Evolutionary conservation across 257 asterid species (phyloP).

Genomic region (Forsythia suspensa): DNA sequence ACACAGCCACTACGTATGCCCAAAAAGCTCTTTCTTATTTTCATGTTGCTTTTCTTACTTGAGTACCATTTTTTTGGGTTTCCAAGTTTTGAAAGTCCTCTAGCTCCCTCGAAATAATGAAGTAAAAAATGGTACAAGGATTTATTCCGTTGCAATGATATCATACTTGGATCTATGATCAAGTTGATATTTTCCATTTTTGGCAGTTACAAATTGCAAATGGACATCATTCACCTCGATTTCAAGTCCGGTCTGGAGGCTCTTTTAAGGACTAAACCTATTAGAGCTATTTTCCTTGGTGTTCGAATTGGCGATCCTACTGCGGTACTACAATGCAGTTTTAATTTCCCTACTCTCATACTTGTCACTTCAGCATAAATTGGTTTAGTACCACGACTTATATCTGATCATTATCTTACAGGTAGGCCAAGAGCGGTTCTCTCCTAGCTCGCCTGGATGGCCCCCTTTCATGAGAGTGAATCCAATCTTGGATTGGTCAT

Average conservation of each 20-base stretch:
- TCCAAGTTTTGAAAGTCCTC: constrained; percentile 2
- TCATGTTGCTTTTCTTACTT: neutral
- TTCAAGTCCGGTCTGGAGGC: constrained; percentile 85
- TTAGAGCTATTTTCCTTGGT: constrained; percentile 87
- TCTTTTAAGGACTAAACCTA: constrained; percentile 66
- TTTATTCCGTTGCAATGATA: neutral
- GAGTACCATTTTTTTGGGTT: neutral
- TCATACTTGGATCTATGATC: constrained; percentile 3
- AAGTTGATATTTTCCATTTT: constrained; percentile 17
- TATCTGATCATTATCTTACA: constrained; percentile 28
- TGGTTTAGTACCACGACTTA: neutral
- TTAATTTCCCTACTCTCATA: neutral
- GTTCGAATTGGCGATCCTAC: constrained; percentile 94
- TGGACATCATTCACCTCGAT: constrained; percentile 82
- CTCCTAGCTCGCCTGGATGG: constrained; percentile 96
- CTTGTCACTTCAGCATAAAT: constrained; percentile 4
- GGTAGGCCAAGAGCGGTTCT: constrained; percentile 92
- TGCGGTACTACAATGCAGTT: constrained; percentile 47
- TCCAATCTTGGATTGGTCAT: constrained; percentile 95
- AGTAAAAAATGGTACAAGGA: too few species aligned
- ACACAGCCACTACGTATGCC: constrained; percentile 57
- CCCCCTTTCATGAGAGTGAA: constrained; percentile 97
- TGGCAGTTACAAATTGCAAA: constrained; percentile 72
- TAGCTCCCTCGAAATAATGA: neutral
- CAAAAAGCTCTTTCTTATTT: constrained; percentile 1